Evolutionary conservation across 164 flowering plant genomes (phyloP).

Genomic region (Vitis amurensis): DNA sequence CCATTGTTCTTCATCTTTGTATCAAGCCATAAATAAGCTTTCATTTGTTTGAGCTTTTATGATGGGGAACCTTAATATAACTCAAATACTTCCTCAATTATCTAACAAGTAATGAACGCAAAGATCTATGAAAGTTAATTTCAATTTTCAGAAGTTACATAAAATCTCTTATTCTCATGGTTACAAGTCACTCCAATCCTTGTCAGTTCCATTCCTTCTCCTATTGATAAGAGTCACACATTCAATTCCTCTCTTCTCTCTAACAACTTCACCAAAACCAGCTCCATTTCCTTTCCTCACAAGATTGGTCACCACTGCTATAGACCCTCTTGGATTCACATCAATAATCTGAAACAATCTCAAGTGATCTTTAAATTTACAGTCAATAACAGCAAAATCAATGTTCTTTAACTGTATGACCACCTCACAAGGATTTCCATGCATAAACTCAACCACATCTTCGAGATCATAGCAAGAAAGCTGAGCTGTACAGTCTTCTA

Average conservation of each 20-base stretch:
- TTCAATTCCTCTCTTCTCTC: neutral
- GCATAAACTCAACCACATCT: conserved; percentile 3
- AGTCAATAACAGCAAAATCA: conserved; percentile 10
- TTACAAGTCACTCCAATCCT: neutral
- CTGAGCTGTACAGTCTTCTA: neutral
- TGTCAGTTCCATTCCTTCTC: neutral
- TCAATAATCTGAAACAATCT: conserved; percentile 5
- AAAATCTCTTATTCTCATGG: too few species aligned
- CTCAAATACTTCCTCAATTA: too few species aligned
- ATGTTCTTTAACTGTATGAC: conserved; percentile 6
- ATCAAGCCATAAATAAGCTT: too few species aligned
- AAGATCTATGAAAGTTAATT: too few species aligned
- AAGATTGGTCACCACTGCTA: neutral
- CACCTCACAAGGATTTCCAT: conserved; percentile 15
- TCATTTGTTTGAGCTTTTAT: too few species aligned
- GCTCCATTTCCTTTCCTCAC: neutral
- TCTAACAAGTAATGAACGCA: too few species aligned
- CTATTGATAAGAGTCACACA: neutral
- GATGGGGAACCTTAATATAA: too few species aligned
- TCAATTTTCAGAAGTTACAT: too few species aligned
- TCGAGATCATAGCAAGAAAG: neutral
- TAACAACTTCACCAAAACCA: neutral
- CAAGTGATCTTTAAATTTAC: neutral
- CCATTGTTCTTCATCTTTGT: too few species aligned
- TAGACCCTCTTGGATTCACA: conserved; percentile 12